Conservation (phyloP, 257 asterid genomes). For the Nemophila menziesii region DNA sequence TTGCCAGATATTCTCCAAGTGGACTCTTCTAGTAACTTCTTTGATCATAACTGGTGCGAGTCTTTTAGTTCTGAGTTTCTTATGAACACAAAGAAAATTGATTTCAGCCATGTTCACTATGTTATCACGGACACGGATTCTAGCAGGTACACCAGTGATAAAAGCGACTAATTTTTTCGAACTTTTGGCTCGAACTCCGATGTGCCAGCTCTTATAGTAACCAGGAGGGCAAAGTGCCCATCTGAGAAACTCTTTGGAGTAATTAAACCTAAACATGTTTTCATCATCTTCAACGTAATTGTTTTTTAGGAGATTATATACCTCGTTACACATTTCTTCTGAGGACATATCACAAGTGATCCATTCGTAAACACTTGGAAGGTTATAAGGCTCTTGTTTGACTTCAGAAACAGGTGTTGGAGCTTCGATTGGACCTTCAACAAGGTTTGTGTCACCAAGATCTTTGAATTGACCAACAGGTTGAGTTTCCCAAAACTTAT, state of each 20-base stretch:
- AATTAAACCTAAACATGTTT: slow-evolving; percentile 5
- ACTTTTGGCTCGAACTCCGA: not conserved
- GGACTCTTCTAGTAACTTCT: slow-evolving; percentile 5
- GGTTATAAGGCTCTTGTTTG: slow-evolving; percentile 7
- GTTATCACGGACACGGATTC: slow-evolving; percentile 3
- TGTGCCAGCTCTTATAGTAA: slow-evolving; percentile 5
- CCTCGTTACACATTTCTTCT: slow-evolving; percentile 5
- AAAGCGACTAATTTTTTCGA: slow-evolving; percentile 2
- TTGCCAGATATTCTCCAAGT: slow-evolving; percentile 6
- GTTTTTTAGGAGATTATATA: slow-evolving; percentile 1
- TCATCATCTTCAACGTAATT: slow-evolving; percentile 6
- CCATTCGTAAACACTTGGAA: slow-evolving; percentile 5
- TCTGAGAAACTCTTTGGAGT: slow-evolving; percentile 2
- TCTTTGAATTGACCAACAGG: slow-evolving; percentile 5
- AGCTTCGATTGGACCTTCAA: slow-evolving; percentile 4
- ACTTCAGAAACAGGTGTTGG: slow-evolving; percentile 3
- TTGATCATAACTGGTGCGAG: slow-evolving; percentile 5
- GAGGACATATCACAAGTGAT: slow-evolving; percentile 1
- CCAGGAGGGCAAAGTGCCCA: slow-evolving; percentile 7
- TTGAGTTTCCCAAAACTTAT: slow-evolving; percentile 4
- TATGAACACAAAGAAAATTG: slow-evolving; percentile 4
- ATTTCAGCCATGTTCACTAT: slow-evolving; percentile 2
- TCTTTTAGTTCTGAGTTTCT: slow-evolving; percentile 4
- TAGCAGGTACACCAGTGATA: slow-evolving; percentile 3
- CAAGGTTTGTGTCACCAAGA: not conserved